Conservation (phyloP, 1,139 yeast genomes). For the Chernovozyma aurita region DNA sequence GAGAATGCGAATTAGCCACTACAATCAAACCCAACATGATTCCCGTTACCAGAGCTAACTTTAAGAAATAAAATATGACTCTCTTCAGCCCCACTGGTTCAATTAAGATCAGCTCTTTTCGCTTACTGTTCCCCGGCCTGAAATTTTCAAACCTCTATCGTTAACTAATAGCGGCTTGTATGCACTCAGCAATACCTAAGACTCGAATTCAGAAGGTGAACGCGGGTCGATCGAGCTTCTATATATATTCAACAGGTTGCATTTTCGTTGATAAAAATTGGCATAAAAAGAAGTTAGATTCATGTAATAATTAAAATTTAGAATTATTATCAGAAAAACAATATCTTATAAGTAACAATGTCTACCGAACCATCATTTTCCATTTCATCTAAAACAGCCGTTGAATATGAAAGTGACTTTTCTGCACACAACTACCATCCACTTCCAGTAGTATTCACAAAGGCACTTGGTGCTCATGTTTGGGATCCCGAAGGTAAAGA, state of each 20-base stretch:
- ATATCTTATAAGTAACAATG: too few relatives aligned
- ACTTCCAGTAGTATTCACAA: slow-evolving; percentile 86
- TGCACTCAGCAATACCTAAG: slow-evolving; percentile 1
- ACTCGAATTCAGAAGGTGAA: slow-evolving; percentile 1
- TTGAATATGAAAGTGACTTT: slow-evolving; percentile 67
- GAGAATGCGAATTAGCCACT: too few relatives aligned
- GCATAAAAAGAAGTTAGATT: too few relatives aligned
- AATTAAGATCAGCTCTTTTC: background rate
- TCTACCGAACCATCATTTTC: slow-evolving; percentile 24
- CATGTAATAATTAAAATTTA: background rate
- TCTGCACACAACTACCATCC: slow-evolving; percentile 98
- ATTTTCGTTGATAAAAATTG: too few relatives aligned
- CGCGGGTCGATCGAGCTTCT: background rate
- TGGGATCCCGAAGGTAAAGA: slow-evolving; percentile 98
- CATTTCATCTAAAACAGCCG: slow-evolving; percentile 63
- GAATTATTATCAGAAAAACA: too few relatives aligned
- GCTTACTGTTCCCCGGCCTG: background rate
- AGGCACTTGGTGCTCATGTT: slow-evolving; percentile 86
- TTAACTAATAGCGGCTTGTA: slow-evolving; percentile 5
- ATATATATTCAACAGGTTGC: background rate
- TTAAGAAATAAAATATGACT: too few relatives aligned
- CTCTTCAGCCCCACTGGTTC: background rate
- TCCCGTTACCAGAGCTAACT: too few relatives aligned
- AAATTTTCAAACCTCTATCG: slow-evolving; percentile 2
- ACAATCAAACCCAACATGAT: too few relatives aligned